These are phyloP conservation scores for Starmerella khaoyaiensis DNA, from an alignment of 805 yeast species.

Conservation along the genomic window DNA sequence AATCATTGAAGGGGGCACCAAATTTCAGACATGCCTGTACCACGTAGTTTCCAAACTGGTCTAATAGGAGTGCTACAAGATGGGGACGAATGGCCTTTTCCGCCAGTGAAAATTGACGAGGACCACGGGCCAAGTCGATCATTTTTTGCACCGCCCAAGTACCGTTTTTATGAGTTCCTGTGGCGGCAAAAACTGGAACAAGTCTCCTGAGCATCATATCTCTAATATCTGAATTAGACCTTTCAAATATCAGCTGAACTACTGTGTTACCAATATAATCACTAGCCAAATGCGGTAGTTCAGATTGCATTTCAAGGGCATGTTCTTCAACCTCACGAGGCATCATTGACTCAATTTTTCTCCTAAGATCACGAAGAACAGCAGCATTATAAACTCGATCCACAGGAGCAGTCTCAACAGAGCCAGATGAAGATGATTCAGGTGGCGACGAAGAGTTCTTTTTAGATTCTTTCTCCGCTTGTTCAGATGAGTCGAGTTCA, in stretches of 20 bases:
- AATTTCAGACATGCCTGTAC: conserved; percentile 87
- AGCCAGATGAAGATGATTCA: conserved; percentile 12
- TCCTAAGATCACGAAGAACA: conserved; percentile 72
- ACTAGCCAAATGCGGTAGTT: conserved; percentile 77
- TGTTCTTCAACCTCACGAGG: conserved; percentile 64
- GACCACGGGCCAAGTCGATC: conserved; percentile 58
- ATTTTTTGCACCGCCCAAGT: conserved; percentile 99
- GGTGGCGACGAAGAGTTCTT: not conserved
- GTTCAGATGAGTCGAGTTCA: not conserved
- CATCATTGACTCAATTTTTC: conserved; percentile 41
- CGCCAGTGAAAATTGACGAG: conserved; percentile 51
- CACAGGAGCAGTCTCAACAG: conserved; percentile 22
- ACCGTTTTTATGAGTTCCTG: conserved; percentile 94
- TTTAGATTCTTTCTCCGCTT: not conserved
- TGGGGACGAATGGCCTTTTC: conserved; percentile 63
- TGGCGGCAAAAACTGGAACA: conserved; percentile 69
- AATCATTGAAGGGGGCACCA: conserved; percentile 78
- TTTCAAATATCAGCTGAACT: conserved; percentile 77
- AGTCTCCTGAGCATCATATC: conserved; percentile 70
- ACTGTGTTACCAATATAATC: conserved; percentile 94
- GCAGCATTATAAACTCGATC: conserved; percentile 77
- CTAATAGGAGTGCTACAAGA: conserved; percentile 74
- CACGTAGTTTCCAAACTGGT: conserved; percentile 94
- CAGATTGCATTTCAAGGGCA: conserved; percentile 72
- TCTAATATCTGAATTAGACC: conserved; percentile 55